Evolutionary conservation across 805 yeast genomes (phyloP), one percentile per base, ranked within the genome.

Genomic region (Cyberlindnera amylophila): DNA sequence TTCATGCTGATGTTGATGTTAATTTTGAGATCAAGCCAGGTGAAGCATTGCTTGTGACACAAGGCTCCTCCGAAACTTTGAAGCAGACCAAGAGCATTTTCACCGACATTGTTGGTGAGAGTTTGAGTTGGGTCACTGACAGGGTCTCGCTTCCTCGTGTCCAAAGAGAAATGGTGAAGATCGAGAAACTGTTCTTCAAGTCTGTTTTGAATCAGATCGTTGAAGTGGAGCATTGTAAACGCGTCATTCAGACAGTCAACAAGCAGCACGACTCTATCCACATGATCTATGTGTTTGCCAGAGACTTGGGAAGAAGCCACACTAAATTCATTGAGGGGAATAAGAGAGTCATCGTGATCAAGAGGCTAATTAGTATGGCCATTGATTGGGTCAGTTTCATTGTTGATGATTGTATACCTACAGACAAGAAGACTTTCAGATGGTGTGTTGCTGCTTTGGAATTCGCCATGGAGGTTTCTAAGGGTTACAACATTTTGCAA

Each of bases 361-460:
- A 82, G 65, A 78, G 79, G 52, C 72, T 93, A 59, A 79, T 93
- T 24, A 79, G 80, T 44, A 64, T 88, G 47, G 77, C 95, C 34
- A 79, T 89, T 34, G 91, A 85, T 42, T 93, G 99, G 99, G 83
- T 93, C 14, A 78, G 88, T 43, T 91, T 89, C 57, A 79, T 93
- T 21, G 88, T 91, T 46, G 96, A 93, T 62, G 97, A 91, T 57
- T 93, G 99, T 66, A 81, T 81, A 13, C 96, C 97, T 1, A 83
- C 95, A 0, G 97, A 91, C 52, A 76, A 84, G 42, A 85, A 81
- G 54, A 91, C 98, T 0, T 93, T 93, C 58, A 72, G 95, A 54
- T 93, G 97, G 96, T 88, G 96, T 63, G 98, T 93, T 18, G 73
- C 86, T 12, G 98, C 99, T 0, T 71, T 93, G 53, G 99, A 93